Evolutionary conservation across 495 filamentous ascomycete genomes (phyloP).

Genomic region (Neurospora africana): DNA sequence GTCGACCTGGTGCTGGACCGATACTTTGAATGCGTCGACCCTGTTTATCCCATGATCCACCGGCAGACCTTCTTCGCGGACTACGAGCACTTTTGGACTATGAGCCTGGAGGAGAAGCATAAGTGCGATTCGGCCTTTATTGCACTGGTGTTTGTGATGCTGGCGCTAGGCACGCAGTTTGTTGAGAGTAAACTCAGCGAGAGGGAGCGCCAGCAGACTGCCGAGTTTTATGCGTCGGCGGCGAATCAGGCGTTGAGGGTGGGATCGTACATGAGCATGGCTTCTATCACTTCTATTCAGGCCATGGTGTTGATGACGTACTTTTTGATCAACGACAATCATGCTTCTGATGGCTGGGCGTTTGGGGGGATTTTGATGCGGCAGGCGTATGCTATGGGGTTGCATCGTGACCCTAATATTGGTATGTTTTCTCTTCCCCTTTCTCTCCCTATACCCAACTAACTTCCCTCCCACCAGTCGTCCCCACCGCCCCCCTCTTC

Average conservation of each 20-base stretch:
- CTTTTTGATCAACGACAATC: conserved; percentile 70
- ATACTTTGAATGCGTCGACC: conserved; percentile 66
- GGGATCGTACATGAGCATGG: conserved; percentile 51
- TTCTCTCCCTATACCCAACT: neutral
- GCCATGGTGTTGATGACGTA: conserved; percentile 66
- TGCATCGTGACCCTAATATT: conserved; percentile 64
- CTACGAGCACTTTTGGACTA: conserved; percentile 60
- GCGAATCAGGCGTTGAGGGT: conserved; percentile 59
- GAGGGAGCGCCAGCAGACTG: conserved; percentile 51
- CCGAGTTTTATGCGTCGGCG: conserved; percentile 67
- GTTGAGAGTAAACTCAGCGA: conserved; percentile 41
- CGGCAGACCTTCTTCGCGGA: conserved; percentile 55
- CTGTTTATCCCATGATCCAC: conserved; percentile 64
- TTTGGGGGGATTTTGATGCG: conserved; percentile 61
- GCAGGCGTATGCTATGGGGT: conserved; percentile 65
- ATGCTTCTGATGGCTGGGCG: conserved; percentile 63
- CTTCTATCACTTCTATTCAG: conserved; percentile 55
- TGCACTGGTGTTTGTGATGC: conserved; percentile 56
- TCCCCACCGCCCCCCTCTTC: conserved; percentile 44
- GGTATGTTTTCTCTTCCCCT: conserved; percentile 17
- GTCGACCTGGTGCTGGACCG: conserved; percentile 57
- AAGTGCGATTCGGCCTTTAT: conserved; percentile 48
- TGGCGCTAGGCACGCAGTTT: conserved; percentile 66
- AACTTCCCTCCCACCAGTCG: conserved; percentile 23
- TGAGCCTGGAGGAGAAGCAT: conserved; percentile 38